These are phyloP conservation scores for Fagus crenata DNA, from an alignment of 306 rosid genomes.

Conservation along the genomic window DNA sequence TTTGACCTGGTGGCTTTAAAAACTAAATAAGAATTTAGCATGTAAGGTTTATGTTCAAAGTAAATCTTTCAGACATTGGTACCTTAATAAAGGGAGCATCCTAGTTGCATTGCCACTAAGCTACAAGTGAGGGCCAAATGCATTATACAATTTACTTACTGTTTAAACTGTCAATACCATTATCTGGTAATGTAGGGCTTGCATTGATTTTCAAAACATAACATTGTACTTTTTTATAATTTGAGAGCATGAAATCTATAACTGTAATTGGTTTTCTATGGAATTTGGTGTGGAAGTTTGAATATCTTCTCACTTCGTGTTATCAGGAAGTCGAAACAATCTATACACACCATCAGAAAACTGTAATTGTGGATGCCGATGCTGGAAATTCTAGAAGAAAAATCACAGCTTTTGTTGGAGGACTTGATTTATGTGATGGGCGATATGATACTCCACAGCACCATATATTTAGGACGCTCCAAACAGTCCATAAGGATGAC, in stretches of 20 bases:
- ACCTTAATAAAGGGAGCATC: background rate
- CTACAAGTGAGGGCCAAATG: background rate
- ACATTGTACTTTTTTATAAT: background rate
- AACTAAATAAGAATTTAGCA: background rate
- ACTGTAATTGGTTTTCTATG: background rate
- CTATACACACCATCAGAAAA: conserved; percentile 98
- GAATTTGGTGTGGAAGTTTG: conserved; percentile 11
- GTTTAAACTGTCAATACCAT: background rate
- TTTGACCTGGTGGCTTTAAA: background rate
- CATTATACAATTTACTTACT: background rate
- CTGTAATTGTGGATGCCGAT: conserved; percentile 88
- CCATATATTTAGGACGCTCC: conserved; percentile 67
- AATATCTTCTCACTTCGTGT: conserved; percentile 28
- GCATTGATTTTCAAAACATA: background rate
- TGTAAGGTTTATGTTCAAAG: background rate
- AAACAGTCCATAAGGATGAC: conserved; percentile 85
- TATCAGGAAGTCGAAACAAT: conserved; percentile 89
- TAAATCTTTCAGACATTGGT: background rate
- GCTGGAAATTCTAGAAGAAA: conserved; percentile 77
- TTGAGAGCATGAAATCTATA: background rate
- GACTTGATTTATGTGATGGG: conserved; percentile 95
- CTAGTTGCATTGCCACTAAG: no score
- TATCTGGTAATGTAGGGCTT: background rate
- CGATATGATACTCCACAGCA: conserved; percentile 89
- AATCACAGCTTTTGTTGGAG: conserved; percentile 92